Base-by-base conservation (phyloP, 2,329 filamentous ascomycete genomes). In the Chalaropsis ovoidea region DNA sequence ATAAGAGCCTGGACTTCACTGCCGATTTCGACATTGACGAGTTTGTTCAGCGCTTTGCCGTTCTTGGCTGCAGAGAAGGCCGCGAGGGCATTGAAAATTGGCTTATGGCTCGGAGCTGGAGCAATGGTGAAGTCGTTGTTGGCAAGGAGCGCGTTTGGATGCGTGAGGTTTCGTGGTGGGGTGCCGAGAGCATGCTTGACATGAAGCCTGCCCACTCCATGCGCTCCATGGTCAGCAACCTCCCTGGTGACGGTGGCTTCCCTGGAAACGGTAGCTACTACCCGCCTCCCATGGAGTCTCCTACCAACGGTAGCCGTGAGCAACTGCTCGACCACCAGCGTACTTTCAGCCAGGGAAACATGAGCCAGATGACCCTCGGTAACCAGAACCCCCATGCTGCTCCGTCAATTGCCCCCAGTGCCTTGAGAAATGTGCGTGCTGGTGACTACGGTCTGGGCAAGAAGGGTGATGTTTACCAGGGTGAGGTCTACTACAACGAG, bases 1-100 rank as follows among this genome's bases (percentile, higher is more conserved):
- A 92, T 74, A 90, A 90, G 73, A 86, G 88, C 71, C 84, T 97
- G 1, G 94, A 99, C 73, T 99, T 95, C 75, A 99, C 94, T 0
- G 90, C 92, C 1, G 94, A 99, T 72, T 99, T 97, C 70, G 94
- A 99, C 71, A 79, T 92, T 4, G 90, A 96, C 17, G 94, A 99
- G 74, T 97, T 99, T 71, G 83, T 86, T 22, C 85, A 87, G 70
- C 86, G 94, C 56, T 99, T 96, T 73, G 80, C 85, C 4, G 79
- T 84, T 5, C 81, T 99, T 0, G 94, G 94, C 15, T 99, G 94
- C 74, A 84, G 87, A 70, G 90, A 95, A 69, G 94, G 94, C 66
- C 86, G 85, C 69, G 94, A 99, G 69, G 94, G 93, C 61, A 91
- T 96, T 64, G 90, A 97, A 73, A 95, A 83, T 71, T 99, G 93